These are phyloP conservation scores for Ogataea pilisensis DNA, from an alignment of 805 yeast genomes.

Conservation along the genomic window DNA sequence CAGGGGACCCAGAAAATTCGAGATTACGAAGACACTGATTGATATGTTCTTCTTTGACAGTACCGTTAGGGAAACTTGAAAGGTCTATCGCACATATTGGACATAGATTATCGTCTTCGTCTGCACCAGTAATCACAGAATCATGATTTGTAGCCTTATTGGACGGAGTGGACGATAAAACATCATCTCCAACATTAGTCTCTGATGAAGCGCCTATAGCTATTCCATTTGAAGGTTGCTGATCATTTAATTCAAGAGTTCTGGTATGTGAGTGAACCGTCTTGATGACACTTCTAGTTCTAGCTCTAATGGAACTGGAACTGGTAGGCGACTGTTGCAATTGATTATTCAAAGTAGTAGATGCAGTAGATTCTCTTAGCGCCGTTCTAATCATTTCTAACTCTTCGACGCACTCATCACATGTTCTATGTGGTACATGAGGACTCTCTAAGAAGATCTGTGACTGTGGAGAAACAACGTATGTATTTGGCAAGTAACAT, in stretches of 20 bases:
- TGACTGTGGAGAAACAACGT: slow-evolving; percentile 52
- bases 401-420: slow-evolving; percentile 68
- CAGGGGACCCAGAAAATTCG: slow-evolving; percentile 61
- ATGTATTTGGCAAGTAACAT: slow-evolving; percentile 54
- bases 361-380: slow-evolving; percentile 21
- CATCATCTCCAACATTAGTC: neutral
- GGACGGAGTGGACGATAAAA: too few relatives aligned
- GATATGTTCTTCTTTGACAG: slow-evolving; percentile 61
- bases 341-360: neutral
- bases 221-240: neutral
- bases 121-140: slow-evolving; percentile 6
- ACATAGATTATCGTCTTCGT: slow-evolving; percentile 35
- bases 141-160: neutral
- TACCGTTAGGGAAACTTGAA: slow-evolving; percentile 19
- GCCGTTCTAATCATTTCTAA: slow-evolving; percentile 46
- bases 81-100: slow-evolving; percentile 38
- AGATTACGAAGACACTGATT: slow-evolving; percentile 59
- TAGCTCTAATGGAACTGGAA: neutral
- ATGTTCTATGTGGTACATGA: slow-evolving; percentile 63
- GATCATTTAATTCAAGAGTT: slow-evolving; percentile 9
- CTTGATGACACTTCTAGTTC: slow-evolving; percentile 11
- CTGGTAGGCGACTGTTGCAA: neutral
- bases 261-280: slow-evolving; percentile 13
- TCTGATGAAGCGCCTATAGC: neutral
- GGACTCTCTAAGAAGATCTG: slow-evolving; percentile 46